Base-by-base conservation (phyloP, 345 rosid genomes). In the Eucalyptus sp. region DNA sequence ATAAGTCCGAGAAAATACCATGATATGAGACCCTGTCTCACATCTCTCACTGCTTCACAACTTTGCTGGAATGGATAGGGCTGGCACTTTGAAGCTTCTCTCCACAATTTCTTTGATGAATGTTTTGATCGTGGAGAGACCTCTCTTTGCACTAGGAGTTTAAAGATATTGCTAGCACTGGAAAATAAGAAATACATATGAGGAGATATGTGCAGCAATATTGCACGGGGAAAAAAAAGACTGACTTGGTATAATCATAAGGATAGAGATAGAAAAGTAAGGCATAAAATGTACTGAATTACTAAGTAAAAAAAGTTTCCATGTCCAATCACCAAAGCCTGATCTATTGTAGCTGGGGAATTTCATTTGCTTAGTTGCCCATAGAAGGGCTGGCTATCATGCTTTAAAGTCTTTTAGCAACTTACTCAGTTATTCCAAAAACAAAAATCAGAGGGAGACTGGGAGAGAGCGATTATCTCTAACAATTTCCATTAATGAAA, bases 81-180 rank as follows among this genome's bases (percentile, higher is more conserved):
- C 89, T 54, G 86, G 90, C 88, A 89, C 66, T 87, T 92, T 31
- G 93, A 90, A 86, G 91, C 91, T 87, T 91, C 95, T 87, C 94
- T 93, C 97, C 97, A 95, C 44, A 92, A 91, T 90, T 92, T 93
- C 91, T 92, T 94, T 1, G 95, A 93, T 52, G 94, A 92, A 86
- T 91, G 96, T 79, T 94, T 96, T 22, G 94, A 90, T 76, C 89
- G 93, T 13, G 97, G 97, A 56, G 95, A 92, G 79, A 95, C 90
- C 93, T 96, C 99, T 88, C 98, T 94, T 90, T 88, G 92, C 64
- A 92, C 96, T 91, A 97, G 87, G 91, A 97, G 88, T 43, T 88
- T 92, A 81, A 96, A 92, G 12, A 94, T 96, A 87, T 96, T 96
- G 89, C 93, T 92, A 62, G 90, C 87, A 87, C 96, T 92, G 91